A percentile compares a stretch with the other conserved stretches of the same genome.
Conservation (phyloP, 176 grass and related monocot species). For the Alloteropsis semialata region DNA sequence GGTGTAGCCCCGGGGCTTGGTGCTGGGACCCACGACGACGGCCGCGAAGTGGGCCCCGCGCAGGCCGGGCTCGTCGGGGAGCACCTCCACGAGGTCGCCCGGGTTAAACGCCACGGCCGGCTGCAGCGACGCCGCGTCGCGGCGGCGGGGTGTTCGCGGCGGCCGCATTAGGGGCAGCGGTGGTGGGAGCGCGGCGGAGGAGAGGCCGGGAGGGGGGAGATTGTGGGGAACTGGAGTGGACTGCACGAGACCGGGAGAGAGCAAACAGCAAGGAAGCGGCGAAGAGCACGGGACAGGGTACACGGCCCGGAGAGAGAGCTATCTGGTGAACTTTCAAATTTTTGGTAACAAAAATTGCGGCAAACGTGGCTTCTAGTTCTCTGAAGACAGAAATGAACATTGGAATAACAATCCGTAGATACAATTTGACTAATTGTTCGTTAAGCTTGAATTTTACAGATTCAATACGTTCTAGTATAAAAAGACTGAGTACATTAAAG, state of each 20-base stretch:
- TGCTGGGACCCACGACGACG: slow-evolving; percentile 30
- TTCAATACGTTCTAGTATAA: neutral
- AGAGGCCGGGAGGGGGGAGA: neutral
- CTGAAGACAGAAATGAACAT: too few species aligned
- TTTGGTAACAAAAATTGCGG: too few species aligned
- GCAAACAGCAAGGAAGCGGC: neutral
- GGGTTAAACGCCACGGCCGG: neutral
- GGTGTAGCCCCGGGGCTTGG: slow-evolving; percentile 41
- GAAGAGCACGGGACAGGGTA: neutral
- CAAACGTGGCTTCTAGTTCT: too few species aligned
- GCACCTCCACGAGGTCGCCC: slow-evolving; percentile 49
- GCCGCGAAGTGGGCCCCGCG: slow-evolving; percentile 45
- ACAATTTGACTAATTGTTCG: neutral
- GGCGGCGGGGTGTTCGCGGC: slow-evolving; percentile 19
- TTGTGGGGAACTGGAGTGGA: neutral
- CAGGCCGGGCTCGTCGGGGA: slow-evolving; percentile 39
- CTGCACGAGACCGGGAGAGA: neutral
- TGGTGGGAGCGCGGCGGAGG: neutral
- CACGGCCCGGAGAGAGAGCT: neutral
- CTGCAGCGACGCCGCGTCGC: neutral
- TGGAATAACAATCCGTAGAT: too few species aligned
- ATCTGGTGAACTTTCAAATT: too few species aligned
- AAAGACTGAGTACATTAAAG: too few species aligned
- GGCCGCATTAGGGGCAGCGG: slow-evolving; percentile 25
- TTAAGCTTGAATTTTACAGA: neutral